A percentile compares a stretch with the other conserved stretches of the same genome.
phyloP scores from a whole-genome alignment of 768 basidiomycete species.

The Tylopilus subfusipes region DNA sequence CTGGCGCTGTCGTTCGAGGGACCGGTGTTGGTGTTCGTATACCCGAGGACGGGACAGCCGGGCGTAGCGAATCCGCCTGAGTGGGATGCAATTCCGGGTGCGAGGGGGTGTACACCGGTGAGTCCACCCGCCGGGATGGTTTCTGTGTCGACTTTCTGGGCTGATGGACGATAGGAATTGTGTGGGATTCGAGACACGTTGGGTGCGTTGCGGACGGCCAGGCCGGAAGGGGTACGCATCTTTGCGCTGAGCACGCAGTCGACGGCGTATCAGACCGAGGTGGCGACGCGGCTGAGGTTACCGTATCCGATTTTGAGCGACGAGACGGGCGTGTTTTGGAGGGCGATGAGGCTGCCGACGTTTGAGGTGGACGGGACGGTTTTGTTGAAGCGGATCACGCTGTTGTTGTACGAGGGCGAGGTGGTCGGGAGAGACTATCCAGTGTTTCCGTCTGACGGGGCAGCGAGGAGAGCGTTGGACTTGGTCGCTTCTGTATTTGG shows the following conservation, averaged over 20 bases:
- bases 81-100: conserved; percentile 25
- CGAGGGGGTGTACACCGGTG: conserved; percentile 25
- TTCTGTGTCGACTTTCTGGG: too few species aligned
- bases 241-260: conserved; percentile 23
- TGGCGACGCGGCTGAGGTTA: conserved; percentile 11
- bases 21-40: conserved; percentile 23
- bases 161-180: conserved; percentile 13
- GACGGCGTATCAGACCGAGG: conserved; percentile 17
- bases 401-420: conserved; percentile 12
- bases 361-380: conserved; percentile 9
- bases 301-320: conserved; percentile 23
- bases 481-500: not conserved
- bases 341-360: conserved; percentile 11
- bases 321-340: conserved; percentile 5
- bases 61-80: conserved; percentile 9
- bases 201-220: not conserved
- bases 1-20: conserved; percentile 10
- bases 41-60: conserved; percentile 20
- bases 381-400: conserved; percentile 18
- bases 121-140: not conserved
- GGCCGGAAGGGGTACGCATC: conserved; percentile 1
- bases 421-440: conserved; percentile 2
- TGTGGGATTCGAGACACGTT: conserved; percentile 17
- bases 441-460: conserved; percentile 9
- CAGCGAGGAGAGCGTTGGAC: conserved; percentile 5